Base-by-base conservation (phyloP, 2,329 filamentous ascomycete species). In the Neopestalotiopsis clavispora region DNA sequence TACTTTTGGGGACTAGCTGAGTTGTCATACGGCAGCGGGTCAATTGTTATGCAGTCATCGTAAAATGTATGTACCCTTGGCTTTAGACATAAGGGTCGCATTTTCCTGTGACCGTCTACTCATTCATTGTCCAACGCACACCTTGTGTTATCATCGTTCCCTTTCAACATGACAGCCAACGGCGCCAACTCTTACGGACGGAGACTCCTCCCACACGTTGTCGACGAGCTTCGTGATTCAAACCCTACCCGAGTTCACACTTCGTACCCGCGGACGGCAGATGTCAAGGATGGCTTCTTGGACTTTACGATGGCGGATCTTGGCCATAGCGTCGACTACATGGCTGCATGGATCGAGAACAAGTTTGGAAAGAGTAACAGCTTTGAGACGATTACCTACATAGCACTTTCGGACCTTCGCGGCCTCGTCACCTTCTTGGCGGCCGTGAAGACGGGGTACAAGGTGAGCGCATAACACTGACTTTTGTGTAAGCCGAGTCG, bases 361-460 rank as follows among this genome's bases (percentile, higher is more conserved):
- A 67, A 63, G 7, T 69, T 77, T 60, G 76, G 71, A 14, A 69
- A 45, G 20, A 69, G 68, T n/a, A 20, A 65, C 49, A 60, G 67
- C 20, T 77, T 75, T 56, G 72, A 73, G 38, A 74, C 75, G 12
- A 66, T 78, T 38, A 69, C 70, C 6, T 75, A 74, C 62, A 61
- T 76, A 58, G 71, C 70, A 68, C n/a, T 72, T 7, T 66, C 69
- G 10, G 79, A 81, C 67, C 69, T 80, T 28, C 75, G 78, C 9
- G 71, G 76, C 30, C 75, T 73, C 28, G 75, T 79, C 52, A 71
- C 74, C 4, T 69, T 80, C 10, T 68, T 79, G 34, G 80, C 79
- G 6, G 77, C 73, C 42, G 76, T 80, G 58, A 81, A 81, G 69
- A 76, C 75, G 40, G 80, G 79, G 2, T 79, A 80, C 60, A 79